Conservation (phyloP, 805 yeast species). For the Kluyveromyces wickerhamii region DNA sequence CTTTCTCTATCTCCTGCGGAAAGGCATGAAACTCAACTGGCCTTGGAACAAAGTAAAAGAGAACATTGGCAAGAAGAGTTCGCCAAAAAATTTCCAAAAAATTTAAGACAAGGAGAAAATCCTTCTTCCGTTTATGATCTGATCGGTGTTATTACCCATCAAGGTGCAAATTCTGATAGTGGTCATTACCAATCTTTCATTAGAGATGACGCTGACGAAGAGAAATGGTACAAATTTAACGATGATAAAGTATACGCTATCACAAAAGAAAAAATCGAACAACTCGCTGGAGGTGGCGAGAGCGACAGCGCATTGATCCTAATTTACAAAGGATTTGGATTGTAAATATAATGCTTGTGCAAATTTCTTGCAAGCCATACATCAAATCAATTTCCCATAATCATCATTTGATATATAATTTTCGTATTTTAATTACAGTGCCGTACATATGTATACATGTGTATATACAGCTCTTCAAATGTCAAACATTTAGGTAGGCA, state of each 20-base stretch:
- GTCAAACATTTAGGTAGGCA: too few species aligned
- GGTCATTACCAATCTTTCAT: conserved; percentile 95
- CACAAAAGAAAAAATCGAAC: conserved; percentile 73
- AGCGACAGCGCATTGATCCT: conserved; percentile 90
- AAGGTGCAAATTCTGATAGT: conserved; percentile 92
- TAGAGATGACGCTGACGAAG: conserved; percentile 63
- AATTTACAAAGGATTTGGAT: conserved; percentile 75
- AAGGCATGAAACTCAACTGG: conserved; percentile 45
- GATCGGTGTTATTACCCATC: conserved; percentile 79
- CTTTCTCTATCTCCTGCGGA: conserved; percentile 39
- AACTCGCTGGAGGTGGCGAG: conserved; percentile 95
- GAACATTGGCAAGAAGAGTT: conserved; percentile 43
- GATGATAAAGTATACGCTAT: conserved; percentile 82
- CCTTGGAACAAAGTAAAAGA: conserved; percentile 37
- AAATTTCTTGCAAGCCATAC: too few species aligned
- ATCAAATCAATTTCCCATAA: too few species aligned
- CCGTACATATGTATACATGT: too few species aligned
- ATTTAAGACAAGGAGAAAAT: conserved; percentile 55
- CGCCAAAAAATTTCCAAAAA: conserved; percentile 39
- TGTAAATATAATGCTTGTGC: conserved; percentile 26
- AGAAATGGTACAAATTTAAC: conserved; percentile 89
- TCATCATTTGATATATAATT: too few species aligned
- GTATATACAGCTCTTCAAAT: too few species aligned
- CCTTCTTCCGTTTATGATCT: conserved; percentile 85
- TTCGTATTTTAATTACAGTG: too few species aligned